These are phyloP conservation scores for Claviceps quebecensis DNA, from an alignment of 2,329 filamentous ascomycete genomes.

Conservation along the genomic window DNA sequence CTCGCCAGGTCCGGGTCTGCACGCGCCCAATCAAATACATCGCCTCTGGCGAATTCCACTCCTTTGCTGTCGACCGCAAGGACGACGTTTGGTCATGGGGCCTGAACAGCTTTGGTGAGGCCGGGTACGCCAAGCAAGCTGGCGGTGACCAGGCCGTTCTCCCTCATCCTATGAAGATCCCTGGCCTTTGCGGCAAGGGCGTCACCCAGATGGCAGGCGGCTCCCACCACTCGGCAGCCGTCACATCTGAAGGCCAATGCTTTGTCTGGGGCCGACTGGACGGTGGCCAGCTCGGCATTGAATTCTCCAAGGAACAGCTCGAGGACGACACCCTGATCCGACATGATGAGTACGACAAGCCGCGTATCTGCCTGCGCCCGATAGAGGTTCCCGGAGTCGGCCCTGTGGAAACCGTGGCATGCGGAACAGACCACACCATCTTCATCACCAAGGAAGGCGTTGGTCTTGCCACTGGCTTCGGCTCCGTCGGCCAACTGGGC, in stretches of 20 bases:
- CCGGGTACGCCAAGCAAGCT: conserved; percentile 46
- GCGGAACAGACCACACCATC: conserved; percentile 61
- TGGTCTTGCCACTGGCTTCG: conserved; percentile 71
- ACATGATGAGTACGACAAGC: conserved; percentile 45
- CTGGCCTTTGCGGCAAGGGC: conserved; percentile 46
- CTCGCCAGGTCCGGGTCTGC: conserved; percentile 40
- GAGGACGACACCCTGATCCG: conserved; percentile 37
- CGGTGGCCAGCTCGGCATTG: conserved; percentile 39
- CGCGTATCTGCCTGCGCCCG: conserved; percentile 25
- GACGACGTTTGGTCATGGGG: conserved; percentile 71
- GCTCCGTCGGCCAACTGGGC: conserved; percentile 65
- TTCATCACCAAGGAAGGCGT: conserved; percentile 56
- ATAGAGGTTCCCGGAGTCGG: conserved; percentile 27
- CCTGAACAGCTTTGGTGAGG: conserved; percentile 75
- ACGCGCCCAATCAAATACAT: conserved; percentile 44
- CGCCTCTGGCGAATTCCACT: conserved; percentile 64
- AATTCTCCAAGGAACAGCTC: conserved; percentile 30
- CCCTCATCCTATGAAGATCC: conserved; percentile 54
- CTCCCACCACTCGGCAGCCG: conserved; percentile 59
- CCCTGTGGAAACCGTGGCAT: conserved; percentile 39
- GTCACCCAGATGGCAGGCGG: conserved; percentile 57
- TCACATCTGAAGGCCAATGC: conserved; percentile 41
- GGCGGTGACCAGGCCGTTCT: conserved; percentile 48
- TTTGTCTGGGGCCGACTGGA: conserved; percentile 48
- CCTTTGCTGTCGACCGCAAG: conserved; percentile 60